Base-by-base conservation (phyloP, 306 rosid species). In the Inga laurina region DNA sequence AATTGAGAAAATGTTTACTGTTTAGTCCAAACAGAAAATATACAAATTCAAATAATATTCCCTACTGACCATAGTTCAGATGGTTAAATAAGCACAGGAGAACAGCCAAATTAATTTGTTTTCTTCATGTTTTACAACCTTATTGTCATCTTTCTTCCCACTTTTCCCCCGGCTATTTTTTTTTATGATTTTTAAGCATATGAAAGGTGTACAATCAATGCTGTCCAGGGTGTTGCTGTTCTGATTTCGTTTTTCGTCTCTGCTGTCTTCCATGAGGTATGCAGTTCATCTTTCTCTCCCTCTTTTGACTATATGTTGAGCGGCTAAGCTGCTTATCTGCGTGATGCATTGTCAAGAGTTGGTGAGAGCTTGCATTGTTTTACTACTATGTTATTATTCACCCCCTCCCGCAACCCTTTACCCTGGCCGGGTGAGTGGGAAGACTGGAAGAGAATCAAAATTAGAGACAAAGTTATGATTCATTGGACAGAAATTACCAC, bases 191-290 rank as follows among this genome's bases (percentile, higher is more conserved):
- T 62, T 68, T 61, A 45, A 54, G 64, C 72, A 72, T 74, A 84
- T 76, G 52, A 22, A 80, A 80, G 73, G 65, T 16, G 59, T 61
- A 84, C 59, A 61, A 30, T 78, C 62, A 65, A 44, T 85, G 32
- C 64, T 70, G 22, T 86, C 69, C 93, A 97, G 99, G 94, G 90
- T 45, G 90, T 78, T 76, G 90, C 98, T 15, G n/a, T 92, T 74
- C 10, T 97, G 71, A 89, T 97, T 19, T 84, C 91, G 27, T 97
- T 94, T 82, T 86, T 97, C 59, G 93, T 94, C 79, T 97, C 99
- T 83, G 99, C 98, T 5, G 84, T 92, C 81, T 94, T 97, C 84
- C 99, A 97, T 71, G 99, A 97, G 99, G 99, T 96, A 84, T 51
- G 68, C 52, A 34, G 43, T 82, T 74, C 34, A 5, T 51, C 81